Percentiles rank a stretch among this genome's conserved stretches.
Evolutionary conservation across 176 grass and related monocot species (phyloP).

Genomic region (Oryza glumipatula): DNA sequence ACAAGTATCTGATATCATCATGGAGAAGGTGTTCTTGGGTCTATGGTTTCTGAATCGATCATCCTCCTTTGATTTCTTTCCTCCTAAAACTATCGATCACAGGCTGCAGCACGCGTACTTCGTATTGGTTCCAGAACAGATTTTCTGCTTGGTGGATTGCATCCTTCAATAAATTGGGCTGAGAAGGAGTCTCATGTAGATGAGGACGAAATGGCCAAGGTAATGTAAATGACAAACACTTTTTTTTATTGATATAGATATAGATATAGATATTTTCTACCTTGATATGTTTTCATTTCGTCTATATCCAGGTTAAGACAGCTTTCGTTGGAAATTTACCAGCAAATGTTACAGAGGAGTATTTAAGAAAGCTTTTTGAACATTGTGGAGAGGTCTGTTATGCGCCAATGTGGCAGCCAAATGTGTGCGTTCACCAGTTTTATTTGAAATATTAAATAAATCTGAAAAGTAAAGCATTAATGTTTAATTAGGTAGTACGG

Average conservation of each 20-base stretch:
- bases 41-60: slow-evolving; percentile 45
- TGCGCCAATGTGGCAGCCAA: not conserved
- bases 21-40: slow-evolving; percentile 39
- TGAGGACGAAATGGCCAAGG: slow-evolving; percentile 71
- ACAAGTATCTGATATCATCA: slow-evolving; percentile 51
- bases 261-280: slow-evolving; percentile 30
- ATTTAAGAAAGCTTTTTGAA: slow-evolving; percentile 71
- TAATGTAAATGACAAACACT: slow-evolving; percentile 37
- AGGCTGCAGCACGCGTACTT: slow-evolving; percentile 76
- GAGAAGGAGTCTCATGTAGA: slow-evolving; percentile 68
- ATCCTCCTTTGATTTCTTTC: slow-evolving; percentile 48
- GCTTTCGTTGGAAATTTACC: slow-evolving; percentile 92
- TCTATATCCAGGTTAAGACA: slow-evolving; percentile 55
- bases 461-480: not conserved
- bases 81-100: slow-evolving; percentile 66
- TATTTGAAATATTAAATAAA: slow-evolving; percentile 31
- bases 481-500: slow-evolving; percentile 57
- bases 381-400: slow-evolving; percentile 69
- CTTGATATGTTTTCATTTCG: slow-evolving; percentile 34
- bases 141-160: slow-evolving; percentile 79
- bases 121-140: slow-evolving; percentile 70
- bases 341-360: slow-evolving; percentile 62
- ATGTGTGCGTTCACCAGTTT: slow-evolving; percentile 35
- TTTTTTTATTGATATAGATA: not conserved
- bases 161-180: slow-evolving; percentile 83